Percentiles rank a stretch among this genome's conserved stretches.
phyloP scores from a whole-genome alignment of 164 flowering plant genomes.

The Vitis labrusca region DNA sequence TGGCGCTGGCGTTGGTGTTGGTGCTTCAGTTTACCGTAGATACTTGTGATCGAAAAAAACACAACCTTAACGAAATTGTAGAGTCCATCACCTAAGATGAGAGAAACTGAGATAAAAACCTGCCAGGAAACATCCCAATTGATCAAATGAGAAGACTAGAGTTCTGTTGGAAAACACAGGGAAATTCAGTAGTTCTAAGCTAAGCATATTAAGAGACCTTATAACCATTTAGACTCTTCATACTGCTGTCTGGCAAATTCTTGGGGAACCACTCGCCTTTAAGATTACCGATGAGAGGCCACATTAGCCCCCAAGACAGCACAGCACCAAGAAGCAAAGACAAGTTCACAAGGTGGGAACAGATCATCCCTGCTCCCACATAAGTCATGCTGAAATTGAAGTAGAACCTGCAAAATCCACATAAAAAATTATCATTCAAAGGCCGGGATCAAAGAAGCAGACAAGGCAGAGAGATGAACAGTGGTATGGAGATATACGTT shows the following conservation, averaged over 20 bases:
- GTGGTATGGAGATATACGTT: slow-evolving; percentile 25
- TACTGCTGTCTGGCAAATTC: slow-evolving; percentile 36
- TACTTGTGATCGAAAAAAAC: slow-evolving; percentile 21
- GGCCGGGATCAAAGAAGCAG: no score
- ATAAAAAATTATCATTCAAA: not conserved
- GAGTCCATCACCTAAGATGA: slow-evolving; percentile 66
- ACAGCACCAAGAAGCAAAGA: slow-evolving; percentile 65
- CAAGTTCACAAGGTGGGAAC: slow-evolving; percentile 57
- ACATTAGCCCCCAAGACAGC: slow-evolving; percentile 62
- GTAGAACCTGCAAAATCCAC: slow-evolving; percentile 44
- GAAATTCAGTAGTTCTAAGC: no score
- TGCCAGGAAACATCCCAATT: slow-evolving; percentile 14
- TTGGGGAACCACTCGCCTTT: slow-evolving; percentile 61
- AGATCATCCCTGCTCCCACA: slow-evolving; percentile 74
- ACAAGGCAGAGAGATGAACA: not conserved
- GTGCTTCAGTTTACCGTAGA: slow-evolving; percentile 26
- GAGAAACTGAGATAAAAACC: slow-evolving; percentile 58
- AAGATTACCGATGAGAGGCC: slow-evolving; percentile 46
- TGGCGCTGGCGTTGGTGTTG: not conserved
- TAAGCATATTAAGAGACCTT: slow-evolving; percentile 29
- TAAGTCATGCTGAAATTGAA: slow-evolving; percentile 60
- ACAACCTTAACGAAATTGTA: slow-evolving; percentile 55
- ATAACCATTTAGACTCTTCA: slow-evolving; percentile 63
- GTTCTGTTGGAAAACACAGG: no score
- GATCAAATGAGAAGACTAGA: no score